Conservation (phyloP, 176 grass and related monocot species). For the Oryza coarctata region DNA sequence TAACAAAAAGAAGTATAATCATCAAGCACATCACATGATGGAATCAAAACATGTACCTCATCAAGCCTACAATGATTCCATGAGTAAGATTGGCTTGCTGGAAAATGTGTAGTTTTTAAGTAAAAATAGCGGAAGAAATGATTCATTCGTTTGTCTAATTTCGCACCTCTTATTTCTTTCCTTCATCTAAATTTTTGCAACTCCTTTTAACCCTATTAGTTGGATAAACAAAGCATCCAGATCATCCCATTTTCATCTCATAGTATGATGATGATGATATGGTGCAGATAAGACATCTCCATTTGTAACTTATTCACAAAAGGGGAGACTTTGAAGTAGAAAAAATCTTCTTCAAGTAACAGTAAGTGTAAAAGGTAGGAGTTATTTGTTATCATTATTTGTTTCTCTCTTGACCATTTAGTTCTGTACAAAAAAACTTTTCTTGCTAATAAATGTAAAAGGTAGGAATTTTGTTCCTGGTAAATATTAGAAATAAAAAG, state of each 20-base stretch:
- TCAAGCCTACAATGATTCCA: not conserved
- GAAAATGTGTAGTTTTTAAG: constrained; percentile 1
- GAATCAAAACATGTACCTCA: constrained; percentile 15
- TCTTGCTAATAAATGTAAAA: constrained; percentile 17
- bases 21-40: constrained; percentile 15
- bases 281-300: not conserved
- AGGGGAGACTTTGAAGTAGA: not conserved
- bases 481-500: not conserved
- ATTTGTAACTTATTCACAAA: not conserved
- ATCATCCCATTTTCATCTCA: not conserved
- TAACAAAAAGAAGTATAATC: constrained; percentile 17
- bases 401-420: not conserved
- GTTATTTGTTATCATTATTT: not conserved
- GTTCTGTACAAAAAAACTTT: not conserved
- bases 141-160: not conserved
- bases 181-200: not conserved
- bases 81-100: not conserved
- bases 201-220: not conserved
- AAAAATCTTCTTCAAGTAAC: not conserved
- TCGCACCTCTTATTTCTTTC: not conserved
- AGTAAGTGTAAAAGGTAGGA: not conserved
- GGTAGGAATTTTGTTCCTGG: not conserved
- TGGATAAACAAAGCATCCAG: not conserved
- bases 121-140: constrained; percentile 8
- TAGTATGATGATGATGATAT: not conserved